Conservation (phyloP, 495 filamentous ascomycete species). For the Clohesyomyces aquaticus region DNA sequence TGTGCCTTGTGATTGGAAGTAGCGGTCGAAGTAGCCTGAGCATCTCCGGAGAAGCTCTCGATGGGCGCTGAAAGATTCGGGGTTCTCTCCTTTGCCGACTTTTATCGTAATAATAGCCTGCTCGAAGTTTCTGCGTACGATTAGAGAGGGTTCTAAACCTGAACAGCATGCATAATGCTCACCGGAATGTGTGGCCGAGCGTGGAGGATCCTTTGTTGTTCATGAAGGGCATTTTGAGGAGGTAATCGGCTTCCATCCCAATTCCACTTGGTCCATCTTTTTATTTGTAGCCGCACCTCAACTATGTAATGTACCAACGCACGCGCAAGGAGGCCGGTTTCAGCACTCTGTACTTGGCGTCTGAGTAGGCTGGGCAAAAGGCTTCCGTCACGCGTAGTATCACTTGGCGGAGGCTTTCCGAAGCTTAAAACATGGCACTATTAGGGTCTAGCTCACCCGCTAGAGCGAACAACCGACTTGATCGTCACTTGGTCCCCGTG, state of each 20-base stretch:
- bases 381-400: not conserved
- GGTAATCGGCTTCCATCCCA: slow-evolving; percentile 19
- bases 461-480: not conserved
- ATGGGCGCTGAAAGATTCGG: slow-evolving; percentile 33
- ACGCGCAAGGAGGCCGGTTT: slow-evolving; percentile 8
- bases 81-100: slow-evolving; percentile 23
- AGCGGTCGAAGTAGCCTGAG: slow-evolving; percentile 26
- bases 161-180: not conserved
- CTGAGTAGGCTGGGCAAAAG: not conserved
- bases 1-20: slow-evolving; percentile 16
- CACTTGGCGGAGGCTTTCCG: not conserved
- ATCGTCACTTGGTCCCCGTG: not conserved
- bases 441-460: not conserved
- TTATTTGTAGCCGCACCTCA: not conserved
- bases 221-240: slow-evolving; percentile 29
- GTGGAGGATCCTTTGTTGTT: slow-evolving; percentile 20
- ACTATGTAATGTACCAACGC: not conserved
- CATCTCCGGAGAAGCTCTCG: slow-evolving; percentile 21
- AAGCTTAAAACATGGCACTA: not conserved
- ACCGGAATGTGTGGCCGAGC: slow-evolving; percentile 28
- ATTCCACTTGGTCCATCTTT: not conserved
- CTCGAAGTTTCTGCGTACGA: slow-evolving; percentile 22
- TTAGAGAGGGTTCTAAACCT: not conserved
- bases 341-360: slow-evolving; percentile 1
- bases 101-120: slow-evolving; percentile 33